Conservation (phyloP, 768 basidiomycete genomes). For the Galerina sulciceps region DNA sequence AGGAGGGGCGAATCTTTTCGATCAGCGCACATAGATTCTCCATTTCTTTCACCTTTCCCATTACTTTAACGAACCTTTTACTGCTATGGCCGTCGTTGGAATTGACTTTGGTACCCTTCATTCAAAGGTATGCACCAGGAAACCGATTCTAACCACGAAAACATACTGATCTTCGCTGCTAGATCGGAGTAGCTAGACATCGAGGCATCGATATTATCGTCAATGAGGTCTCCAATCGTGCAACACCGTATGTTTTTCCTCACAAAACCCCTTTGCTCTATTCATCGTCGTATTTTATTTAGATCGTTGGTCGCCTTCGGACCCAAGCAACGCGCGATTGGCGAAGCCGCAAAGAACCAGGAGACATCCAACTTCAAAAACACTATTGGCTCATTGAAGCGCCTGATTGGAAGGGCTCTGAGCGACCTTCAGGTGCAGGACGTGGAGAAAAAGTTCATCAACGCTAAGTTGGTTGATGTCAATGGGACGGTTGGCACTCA, state of each 20-base stretch:
- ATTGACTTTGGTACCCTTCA: conserved; percentile 91
- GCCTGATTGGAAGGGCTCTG: conserved; percentile 83
- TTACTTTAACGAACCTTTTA: conserved; percentile 18
- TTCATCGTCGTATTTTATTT: background rate
- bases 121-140: conserved; percentile 67
- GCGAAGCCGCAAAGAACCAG: conserved; percentile 95
- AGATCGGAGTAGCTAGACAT: conserved; percentile 96
- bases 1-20: conserved; percentile 16
- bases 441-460: conserved; percentile 90
- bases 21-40: conserved; percentile 16
- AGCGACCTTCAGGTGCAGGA: conserved; percentile 82
- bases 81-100: conserved; percentile 88
- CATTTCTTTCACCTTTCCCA: conserved; percentile 11
- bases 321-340: conserved; percentile 86
- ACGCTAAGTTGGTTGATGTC: conserved; percentile 84
- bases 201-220: conserved; percentile 98
- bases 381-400: conserved; percentile 92
- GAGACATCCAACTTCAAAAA: conserved; percentile 99
- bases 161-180: conserved; percentile 19
- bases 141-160: conserved; percentile 9
- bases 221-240: conserved; percentile 97
- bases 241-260: conserved; percentile 78
- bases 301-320: conserved; percentile 97
- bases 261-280: conserved; percentile 27
- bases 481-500: conserved; percentile 83